phyloP scores from a whole-genome alignment of 2,329 filamentous ascomycete genomes.

The Magnaporthiopsis incrustans region DNA sequence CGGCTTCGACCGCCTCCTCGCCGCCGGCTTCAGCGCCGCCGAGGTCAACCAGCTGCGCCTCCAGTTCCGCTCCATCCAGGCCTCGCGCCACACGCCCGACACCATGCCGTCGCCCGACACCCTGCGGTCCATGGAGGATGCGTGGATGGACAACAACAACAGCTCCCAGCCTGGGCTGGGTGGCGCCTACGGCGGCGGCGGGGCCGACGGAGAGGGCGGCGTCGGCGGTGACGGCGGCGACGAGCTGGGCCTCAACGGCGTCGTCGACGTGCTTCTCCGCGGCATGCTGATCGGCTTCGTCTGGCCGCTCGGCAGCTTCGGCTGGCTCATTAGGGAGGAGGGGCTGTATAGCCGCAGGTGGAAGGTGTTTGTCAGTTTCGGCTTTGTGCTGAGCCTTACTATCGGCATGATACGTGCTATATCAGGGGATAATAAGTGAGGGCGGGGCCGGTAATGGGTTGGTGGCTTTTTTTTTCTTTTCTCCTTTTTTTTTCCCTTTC shows the following conservation, averaged over 20 bases:
- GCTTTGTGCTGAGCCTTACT: constrained; percentile 69
- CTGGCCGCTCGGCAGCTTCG: constrained; percentile 80
- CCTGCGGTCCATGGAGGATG: constrained; percentile 73
- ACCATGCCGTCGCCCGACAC: constrained; percentile 75
- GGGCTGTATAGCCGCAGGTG: constrained; percentile 79
- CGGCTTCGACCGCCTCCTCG: constrained; percentile 81
- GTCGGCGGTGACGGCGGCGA: constrained; percentile 44
- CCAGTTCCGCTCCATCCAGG: constrained; percentile 82
- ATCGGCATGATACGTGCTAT: constrained; percentile 60
- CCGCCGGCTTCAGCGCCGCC: constrained; percentile 69
- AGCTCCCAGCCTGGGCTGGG: constrained; percentile 17
- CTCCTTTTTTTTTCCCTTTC: too few species aligned
- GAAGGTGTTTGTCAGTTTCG: constrained; percentile 79
- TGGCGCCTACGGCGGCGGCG: constrained; percentile 23
- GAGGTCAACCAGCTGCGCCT: constrained; percentile 80
- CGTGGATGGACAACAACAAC: constrained; percentile 73
- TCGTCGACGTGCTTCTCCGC: constrained; percentile 78
- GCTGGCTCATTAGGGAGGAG: constrained; percentile 80
- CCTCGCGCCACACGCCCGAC: constrained; percentile 75
- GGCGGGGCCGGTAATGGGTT: not conserved
- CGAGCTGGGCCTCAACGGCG: constrained; percentile 37
- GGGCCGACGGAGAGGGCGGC: constrained; percentile 29
- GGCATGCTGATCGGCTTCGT: constrained; percentile 91
- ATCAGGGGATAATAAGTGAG: constrained; percentile 25
- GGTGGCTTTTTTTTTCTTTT: not conserved